These are phyloP conservation scores for Fusarium compactum DNA, from an alignment of 2,329 filamentous ascomycete genomes.

Conservation along the genomic window DNA sequence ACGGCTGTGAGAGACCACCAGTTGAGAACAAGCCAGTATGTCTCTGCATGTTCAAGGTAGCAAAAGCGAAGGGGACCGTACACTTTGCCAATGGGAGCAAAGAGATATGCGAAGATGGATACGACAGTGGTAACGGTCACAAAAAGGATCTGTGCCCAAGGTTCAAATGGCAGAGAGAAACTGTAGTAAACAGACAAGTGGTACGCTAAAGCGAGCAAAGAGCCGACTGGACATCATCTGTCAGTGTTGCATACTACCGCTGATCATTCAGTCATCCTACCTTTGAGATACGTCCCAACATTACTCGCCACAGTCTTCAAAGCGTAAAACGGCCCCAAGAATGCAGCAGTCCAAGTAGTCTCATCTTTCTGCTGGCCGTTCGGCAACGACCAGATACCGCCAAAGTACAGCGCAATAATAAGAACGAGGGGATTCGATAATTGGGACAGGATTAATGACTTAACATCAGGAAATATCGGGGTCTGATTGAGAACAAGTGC, in stretches of 20 bases:
- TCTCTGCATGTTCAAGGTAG: conserved; percentile 33
- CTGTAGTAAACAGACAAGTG: conserved; percentile 23
- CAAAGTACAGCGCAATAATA: conserved; percentile 19
- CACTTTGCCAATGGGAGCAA: conserved; percentile 21
- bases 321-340: conserved; percentile 16
- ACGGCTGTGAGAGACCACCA: conserved; percentile 31
- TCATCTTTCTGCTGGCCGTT: not conserved
- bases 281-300: conserved; percentile 28
- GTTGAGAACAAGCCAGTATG: conserved; percentile 28
- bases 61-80: conserved; percentile 33
- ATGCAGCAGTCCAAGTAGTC: not conserved
- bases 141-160: conserved; percentile 24
- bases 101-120: conserved; percentile 6
- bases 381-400: conserved; percentile 6
- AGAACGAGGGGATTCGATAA: conserved; percentile 16
- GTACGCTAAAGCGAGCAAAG: conserved; percentile 19
- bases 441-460: conserved; percentile 9
- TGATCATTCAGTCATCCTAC: not conserved
- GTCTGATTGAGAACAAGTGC: conserved; percentile 27
- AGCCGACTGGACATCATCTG: conserved; percentile 1
- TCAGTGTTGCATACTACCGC: not conserved
- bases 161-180: conserved; percentile 13
- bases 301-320: conserved; percentile 14
- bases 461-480: conserved; percentile 1
- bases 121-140: not conserved